Base-by-base conservation (phyloP, 768 basidiomycete genomes). In the Tricholoma hemisulphureum region DNA sequence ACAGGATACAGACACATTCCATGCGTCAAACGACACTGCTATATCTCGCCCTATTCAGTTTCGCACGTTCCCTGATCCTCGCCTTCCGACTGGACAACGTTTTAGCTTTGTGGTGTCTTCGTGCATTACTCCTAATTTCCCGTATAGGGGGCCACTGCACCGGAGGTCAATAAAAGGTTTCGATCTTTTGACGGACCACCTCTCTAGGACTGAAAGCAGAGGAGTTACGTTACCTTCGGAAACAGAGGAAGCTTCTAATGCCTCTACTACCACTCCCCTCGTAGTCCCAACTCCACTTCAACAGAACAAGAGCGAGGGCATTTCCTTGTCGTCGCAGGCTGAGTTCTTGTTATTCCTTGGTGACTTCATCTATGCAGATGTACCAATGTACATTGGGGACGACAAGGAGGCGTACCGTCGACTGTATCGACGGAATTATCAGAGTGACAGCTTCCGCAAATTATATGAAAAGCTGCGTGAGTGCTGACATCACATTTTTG, bases 341-440 rank as follows among this genome's bases (percentile, higher is more conserved):
- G 84, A 84, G 53, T 91, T 90, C 62, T 69, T 90, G 70, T 65
- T 89, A 6, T 83, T 90, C 68, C 71, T 91, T 50, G 89, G 89
- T 5, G 89, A 91, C 65, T 88, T 87, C 59, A 86, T 92, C 60
- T 89, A 91, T 61, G 85, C 86, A 2, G 88, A 91, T 62, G 83
- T 88, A 2, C 89, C 90, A 5, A 51, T 77, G 10, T 86, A 84
- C 65, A 77, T 80, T 41, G 87, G 87, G 2, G 83, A 86, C 63
- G 71, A 78, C 61, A 70, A 71, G 57, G 80, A 86, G 48, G 78
- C 80, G 16, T 92, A 88, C 65, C 71, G 80, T 56, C 80, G 87
- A 26, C 75, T 87, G 14, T 91, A 91, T 65, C 75, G 89, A 26
- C 80, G 87, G 50, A 83, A 84, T 61, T 89, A 86, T 60, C 77